A percentile compares a stretch with the other conserved stretches of the same genome.
Evolutionary conservation across 2,329 filamentous ascomycete species (phyloP).

Genomic region (Metarhizium rileyi): DNA sequence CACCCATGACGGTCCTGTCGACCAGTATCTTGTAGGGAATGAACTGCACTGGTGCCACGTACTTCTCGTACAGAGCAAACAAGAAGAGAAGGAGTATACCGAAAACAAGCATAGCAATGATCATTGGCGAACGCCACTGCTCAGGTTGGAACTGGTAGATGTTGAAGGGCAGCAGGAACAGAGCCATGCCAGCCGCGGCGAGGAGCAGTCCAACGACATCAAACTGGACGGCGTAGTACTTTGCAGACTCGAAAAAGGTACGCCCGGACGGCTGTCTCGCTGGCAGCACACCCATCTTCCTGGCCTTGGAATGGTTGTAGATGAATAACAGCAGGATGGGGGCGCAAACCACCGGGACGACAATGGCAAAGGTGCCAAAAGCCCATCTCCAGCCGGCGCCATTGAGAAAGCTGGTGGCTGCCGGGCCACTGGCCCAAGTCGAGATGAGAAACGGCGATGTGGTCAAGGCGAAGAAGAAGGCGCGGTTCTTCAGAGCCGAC

Average conservation of each 20-base stretch:
- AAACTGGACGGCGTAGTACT: conserved; percentile 17
- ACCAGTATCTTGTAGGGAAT: conserved; percentile 31
- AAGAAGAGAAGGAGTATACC: conserved; percentile 39
- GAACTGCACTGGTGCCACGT: conserved; percentile 36
- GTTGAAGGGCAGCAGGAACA: conserved; percentile 49
- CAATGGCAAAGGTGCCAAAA: conserved; percentile 49
- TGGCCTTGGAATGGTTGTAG: conserved; percentile 13
- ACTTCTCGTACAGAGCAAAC: conserved; percentile 38
- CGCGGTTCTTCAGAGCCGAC: conserved; percentile 21
- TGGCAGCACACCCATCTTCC: conserved; percentile 10
- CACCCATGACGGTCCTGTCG: conserved; percentile 15
- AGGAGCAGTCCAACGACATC: conserved; percentile 37
- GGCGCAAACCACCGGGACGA: conserved; percentile 35
- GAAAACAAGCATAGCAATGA: conserved; percentile 39
- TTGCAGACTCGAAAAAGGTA: conserved; percentile 30
- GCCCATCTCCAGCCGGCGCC: conserved; percentile 20
- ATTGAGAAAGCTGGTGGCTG: conserved; percentile 16
- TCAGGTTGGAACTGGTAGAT: conserved; percentile 33
- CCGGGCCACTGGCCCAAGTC: conserved; percentile 19
- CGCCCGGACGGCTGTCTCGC: conserved; percentile 20
- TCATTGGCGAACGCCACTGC: conserved; percentile 30
- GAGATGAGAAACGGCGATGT: conserved; percentile 27
- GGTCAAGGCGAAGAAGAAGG: conserved; percentile 21
- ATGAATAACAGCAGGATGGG: conserved; percentile 15
- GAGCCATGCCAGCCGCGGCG: conserved; percentile 34